Percentiles rank a stretch among this genome's conserved stretches.
Conservation (phyloP, 2,329 filamentous ascomycete genomes). For the Coleophoma cylindrospora region DNA sequence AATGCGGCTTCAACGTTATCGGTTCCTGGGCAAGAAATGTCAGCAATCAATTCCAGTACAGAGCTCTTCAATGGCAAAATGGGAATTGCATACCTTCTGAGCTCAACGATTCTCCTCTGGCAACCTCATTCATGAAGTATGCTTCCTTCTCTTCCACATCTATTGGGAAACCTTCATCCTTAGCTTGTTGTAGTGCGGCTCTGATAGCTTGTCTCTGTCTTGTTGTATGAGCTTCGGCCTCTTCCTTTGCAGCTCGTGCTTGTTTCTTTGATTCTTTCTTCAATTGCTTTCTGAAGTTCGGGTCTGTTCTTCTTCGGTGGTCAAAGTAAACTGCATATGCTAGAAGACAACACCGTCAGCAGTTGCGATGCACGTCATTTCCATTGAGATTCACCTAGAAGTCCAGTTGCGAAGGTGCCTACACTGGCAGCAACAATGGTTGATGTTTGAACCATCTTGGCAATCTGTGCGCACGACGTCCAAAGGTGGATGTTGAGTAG, state of each 20-base stretch:
- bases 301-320: conserved; percentile 56
- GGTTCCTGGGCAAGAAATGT: conserved; percentile 41
- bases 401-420: conserved; percentile 53
- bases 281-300: conserved; percentile 61
- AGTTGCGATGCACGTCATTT: not conserved
- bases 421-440: conserved; percentile 57
- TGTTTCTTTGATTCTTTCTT: conserved; percentile 73
- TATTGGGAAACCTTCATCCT: conserved; percentile 85
- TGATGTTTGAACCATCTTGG: conserved; percentile 42
- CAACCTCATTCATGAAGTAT: conserved; percentile 96
- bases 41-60: not conserved
- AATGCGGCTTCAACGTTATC: conserved; percentile 79
- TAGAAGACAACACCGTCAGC: conserved; percentile 26
- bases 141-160: conserved; percentile 90
- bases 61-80: not conserved
- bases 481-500: conserved; percentile 5
- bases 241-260: conserved; percentile 66
- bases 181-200: conserved; percentile 70
- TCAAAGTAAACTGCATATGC: conserved; percentile 67
- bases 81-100: conserved; percentile 61
- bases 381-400: conserved; percentile 45
- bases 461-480: conserved; percentile 5
- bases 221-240: conserved; percentile 59
- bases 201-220: conserved; percentile 72
- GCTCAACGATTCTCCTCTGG: conserved; percentile 78